Evolutionary conservation across 306 rosid genomes (phyloP).

Genomic region (Rosa persica): DNA sequence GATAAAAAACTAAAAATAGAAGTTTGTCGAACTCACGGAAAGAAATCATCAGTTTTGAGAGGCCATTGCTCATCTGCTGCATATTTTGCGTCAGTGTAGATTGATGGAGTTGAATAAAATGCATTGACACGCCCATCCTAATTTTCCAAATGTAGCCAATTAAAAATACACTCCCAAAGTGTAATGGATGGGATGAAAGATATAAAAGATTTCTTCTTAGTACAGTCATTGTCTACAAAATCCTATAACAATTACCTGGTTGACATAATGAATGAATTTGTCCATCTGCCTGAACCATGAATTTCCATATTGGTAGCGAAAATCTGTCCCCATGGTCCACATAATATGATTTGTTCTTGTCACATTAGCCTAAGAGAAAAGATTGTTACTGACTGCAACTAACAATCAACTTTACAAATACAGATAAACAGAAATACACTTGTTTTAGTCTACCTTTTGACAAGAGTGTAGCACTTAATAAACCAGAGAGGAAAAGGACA

Average conservation of each 20-base stretch:
- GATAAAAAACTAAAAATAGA: neutral
- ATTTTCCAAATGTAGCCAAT: conserved; percentile 1
- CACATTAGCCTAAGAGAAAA: conserved; percentile 62
- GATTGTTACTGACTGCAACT: conserved; percentile 10
- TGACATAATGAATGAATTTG: conserved; percentile 90
- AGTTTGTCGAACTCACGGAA: conserved; percentile 66
- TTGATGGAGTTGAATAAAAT: conserved; percentile 82
- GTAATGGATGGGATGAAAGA: neutral
- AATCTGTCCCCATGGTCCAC: conserved; percentile 98
- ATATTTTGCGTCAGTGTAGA: conserved; percentile 82
- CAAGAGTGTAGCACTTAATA: neutral
- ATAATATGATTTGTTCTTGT: conserved; percentile 84
- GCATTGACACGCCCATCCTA: conserved; percentile 93
- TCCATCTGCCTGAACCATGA: conserved; percentile 99
- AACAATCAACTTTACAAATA: neutral
- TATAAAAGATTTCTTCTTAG: neutral
- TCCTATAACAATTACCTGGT: conserved; percentile 46
- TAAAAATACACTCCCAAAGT: neutral
- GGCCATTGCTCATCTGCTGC: conserved; percentile 81
- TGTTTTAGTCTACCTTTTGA: neutral
- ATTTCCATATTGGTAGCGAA: conserved; percentile 87
- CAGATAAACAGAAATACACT: neutral
- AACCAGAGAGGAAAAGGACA: neutral
- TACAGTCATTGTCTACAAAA: neutral
- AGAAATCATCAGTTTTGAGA: conserved; percentile 75